Evolutionary conservation across 768 basidiomycete species (phyloP), one percentile per base, ranked within the genome.

Genomic region (Lentinula boryana): DNA sequence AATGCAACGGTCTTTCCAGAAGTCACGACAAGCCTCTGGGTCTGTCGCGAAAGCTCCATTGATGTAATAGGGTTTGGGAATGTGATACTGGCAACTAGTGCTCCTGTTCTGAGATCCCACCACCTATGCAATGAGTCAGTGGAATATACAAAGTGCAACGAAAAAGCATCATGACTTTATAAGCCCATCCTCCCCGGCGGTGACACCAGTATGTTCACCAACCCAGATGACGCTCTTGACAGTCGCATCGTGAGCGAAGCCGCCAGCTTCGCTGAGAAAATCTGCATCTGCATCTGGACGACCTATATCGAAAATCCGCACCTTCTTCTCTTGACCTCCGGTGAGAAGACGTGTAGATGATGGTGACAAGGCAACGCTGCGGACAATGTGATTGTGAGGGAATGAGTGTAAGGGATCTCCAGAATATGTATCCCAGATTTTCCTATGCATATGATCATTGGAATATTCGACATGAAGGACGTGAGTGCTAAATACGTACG

Each of bases 321-420:
- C 90, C 76, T 93, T 96, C 82, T 98, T 98, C 74, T 98, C 97
- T 76, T 98, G 91, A 1, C 96, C 96, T 56, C 95, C 96, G 21
- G 91, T 93, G 61, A 96, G 80, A 61, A 95, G 80, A 71, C 85
- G 88, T 4, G 81, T 78, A 21, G 82, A 74, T 53, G 76, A 75
- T 5, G 91, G 87, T 32, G 93, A 92, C 65, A 97, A 75, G 21
- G 95, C 95, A 58, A 98, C 93, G 51, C 88, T 94, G 66, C 95
- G 91, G 68, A 99, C 97, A 70, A 99, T 99, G 76, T 98, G 97
- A 69, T 95, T 91, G 74, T 99, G 97, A 12, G 94, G 89, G 70
- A 98, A 96, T n/a, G 96, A 97, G 67, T 97, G 92, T 41, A 98
- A 78, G 33, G 80, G 73, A n/a, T 85, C 78, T 61, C 97, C 97